Percentiles rank a stretch among this genome's conserved stretches.
phyloP scores from a whole-genome alignment of 2,329 filamentous ascomycete genomes.

The Thielaviopsis musarum region DNA sequence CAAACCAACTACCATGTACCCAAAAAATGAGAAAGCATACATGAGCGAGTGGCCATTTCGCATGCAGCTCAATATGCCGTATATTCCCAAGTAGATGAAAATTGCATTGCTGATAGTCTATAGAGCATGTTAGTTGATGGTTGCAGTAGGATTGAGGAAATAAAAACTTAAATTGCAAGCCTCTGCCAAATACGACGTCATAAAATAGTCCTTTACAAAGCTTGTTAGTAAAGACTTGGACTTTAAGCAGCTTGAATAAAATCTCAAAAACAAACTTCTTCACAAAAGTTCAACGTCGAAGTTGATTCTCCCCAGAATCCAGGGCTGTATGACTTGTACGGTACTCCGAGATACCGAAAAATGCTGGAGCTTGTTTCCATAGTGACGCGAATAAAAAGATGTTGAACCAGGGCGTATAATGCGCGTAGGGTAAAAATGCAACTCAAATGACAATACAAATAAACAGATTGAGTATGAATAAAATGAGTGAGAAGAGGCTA shows the following conservation, averaged over 20 bases:
- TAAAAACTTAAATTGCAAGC: constrained; percentile 41
- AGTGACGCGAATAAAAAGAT: not conserved
- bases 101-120: constrained; percentile 64
- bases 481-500: too few species aligned
- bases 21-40: constrained; percentile 47
- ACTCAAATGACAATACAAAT: not conserved
- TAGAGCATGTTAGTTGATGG: not conserved
- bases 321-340: constrained; percentile 25
- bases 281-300: constrained; percentile 62
- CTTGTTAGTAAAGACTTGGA: not conserved
- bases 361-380: not conserved
- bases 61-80: constrained; percentile 58
- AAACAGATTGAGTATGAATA: not conserved
- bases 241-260: not conserved
- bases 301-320: constrained; percentile 57
- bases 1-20: constrained; percentile 36
- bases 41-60: constrained; percentile 57
- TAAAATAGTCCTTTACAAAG: constrained; percentile 39
- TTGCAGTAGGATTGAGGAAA: not conserved
- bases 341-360: constrained; percentile 16
- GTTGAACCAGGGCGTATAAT: not conserved
- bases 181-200: constrained; percentile 59
- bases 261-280: constrained; percentile 41
- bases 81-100: constrained; percentile 62
- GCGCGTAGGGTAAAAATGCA: not conserved